Evolutionary conservation across 345 rosid genomes (phyloP).

Genomic region (Eucalyptus lansdowneana): DNA sequence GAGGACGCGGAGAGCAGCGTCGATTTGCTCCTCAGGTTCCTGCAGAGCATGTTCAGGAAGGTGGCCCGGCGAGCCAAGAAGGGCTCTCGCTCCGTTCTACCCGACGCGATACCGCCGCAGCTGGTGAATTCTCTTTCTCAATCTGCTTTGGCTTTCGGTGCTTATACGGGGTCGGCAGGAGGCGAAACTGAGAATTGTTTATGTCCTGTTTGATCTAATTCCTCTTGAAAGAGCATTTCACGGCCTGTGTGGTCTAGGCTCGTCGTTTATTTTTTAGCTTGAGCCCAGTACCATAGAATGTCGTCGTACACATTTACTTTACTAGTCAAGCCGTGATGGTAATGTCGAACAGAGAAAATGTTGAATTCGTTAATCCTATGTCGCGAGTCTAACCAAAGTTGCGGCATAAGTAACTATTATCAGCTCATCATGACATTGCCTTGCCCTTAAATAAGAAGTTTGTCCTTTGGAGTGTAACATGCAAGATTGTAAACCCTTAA

Average conservation of each 20-base stretch:
- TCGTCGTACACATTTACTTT: background rate
- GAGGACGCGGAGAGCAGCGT: constrained; percentile 62
- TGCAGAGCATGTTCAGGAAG: constrained; percentile 49
- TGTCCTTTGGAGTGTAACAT: background rate
- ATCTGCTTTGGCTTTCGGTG: background rate
- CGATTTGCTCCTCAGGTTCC: constrained; percentile 58
- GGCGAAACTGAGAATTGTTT: background rate
- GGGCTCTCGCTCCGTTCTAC: constrained; percentile 54
- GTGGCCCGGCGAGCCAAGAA: constrained; percentile 60
- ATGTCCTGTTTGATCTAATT: background rate
- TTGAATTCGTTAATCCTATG: background rate
- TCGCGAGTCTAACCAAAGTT: background rate
- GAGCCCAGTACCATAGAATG: background rate
- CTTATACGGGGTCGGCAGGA: background rate
- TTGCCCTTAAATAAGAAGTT: background rate
- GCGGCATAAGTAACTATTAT: background rate
- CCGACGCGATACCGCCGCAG: constrained; percentile 50
- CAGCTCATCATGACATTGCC: background rate
- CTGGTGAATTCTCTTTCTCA: constrained; percentile 20
- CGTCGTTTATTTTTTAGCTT: background rate
- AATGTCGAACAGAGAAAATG: background rate
- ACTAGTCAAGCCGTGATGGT: background rate
- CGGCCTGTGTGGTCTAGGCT: background rate
- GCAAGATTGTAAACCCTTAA: background rate
- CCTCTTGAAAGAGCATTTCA: background rate